phyloP scores from a whole-genome alignment of 2,329 filamentous ascomycete genomes.

The Aspergillus sp. region DNA sequence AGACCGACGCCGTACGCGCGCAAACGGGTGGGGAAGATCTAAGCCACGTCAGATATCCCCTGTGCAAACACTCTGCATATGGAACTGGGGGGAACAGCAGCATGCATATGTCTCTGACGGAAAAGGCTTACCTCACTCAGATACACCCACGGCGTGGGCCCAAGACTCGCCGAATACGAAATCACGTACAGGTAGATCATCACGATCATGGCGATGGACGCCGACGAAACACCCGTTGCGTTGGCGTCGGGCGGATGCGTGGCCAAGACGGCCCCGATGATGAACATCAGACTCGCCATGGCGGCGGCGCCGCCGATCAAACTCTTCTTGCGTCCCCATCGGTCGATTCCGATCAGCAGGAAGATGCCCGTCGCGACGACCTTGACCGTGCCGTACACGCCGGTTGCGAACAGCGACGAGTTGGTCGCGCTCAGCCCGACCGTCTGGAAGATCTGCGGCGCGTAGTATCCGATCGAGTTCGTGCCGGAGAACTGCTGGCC shows the following conservation, averaged over 20 bases:
- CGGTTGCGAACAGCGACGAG: slow-evolving; percentile 37
- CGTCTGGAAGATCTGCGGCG: slow-evolving; percentile 38
- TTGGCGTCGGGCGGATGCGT: slow-evolving; percentile 32
- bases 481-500: slow-evolving; percentile 43
- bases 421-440: slow-evolving; percentile 33
- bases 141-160: slow-evolving; percentile 35
- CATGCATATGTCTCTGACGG: too few relatives aligned
- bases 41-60: neutral
- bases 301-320: slow-evolving; percentile 35
- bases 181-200: slow-evolving; percentile 52
- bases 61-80: neutral
- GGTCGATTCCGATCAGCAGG: slow-evolving; percentile 38
- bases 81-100: too few relatives aligned
- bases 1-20: slow-evolving; percentile 42
- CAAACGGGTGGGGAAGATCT: slow-evolving; percentile 42
- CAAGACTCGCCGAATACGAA: slow-evolving; percentile 26
- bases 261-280: slow-evolving; percentile 35
- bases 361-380: slow-evolving; percentile 37
- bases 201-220: slow-evolving; percentile 40
- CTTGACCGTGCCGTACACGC: slow-evolving; percentile 40
- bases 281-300: slow-evolving; percentile 40
- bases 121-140: slow-evolving; percentile 26
- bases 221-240: slow-evolving; percentile 26
- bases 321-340: slow-evolving; percentile 35
- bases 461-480: slow-evolving; percentile 41